A percentile compares a stretch with the other conserved stretches of the same genome.
Conservation (phyloP, 139 green algal species). For the Volvox reticuliferus region DNA sequence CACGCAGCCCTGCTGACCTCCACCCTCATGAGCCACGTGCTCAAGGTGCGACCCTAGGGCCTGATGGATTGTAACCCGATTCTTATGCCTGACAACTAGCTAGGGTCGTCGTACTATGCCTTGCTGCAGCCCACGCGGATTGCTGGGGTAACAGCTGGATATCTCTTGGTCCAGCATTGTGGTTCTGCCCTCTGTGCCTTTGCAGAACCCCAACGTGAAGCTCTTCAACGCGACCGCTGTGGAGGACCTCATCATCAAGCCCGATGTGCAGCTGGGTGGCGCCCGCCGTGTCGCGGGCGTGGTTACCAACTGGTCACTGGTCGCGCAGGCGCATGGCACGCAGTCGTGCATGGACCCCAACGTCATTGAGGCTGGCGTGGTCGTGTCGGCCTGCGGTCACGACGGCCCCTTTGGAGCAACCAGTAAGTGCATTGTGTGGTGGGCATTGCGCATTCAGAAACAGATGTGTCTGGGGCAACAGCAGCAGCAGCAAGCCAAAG, state of each 20-base stretch:
- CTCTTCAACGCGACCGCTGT: slow-evolving; percentile 97
- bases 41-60: slow-evolving; percentile 79
- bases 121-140: no score
- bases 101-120: no score
- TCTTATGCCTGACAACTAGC: no score
- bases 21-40: slow-evolving; percentile 94
- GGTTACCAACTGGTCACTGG: slow-evolving; percentile 99
- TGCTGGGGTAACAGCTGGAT: no score
- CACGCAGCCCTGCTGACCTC: slow-evolving; percentile 96
- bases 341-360: slow-evolving; percentile 98
- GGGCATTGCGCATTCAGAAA: no score
- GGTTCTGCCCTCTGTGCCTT: background rate
- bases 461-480: no score
- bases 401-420: slow-evolving; percentile 95
- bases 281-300: slow-evolving; percentile 66
- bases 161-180: no score
- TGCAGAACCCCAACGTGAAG: slow-evolving; percentile 92
- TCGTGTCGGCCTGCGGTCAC: slow-evolving; percentile 94
- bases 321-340: slow-evolving; percentile 96
- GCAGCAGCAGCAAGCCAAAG: no score
- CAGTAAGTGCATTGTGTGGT: slow-evolving; percentile 58
- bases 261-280: slow-evolving; percentile 2
- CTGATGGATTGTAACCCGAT: no score
- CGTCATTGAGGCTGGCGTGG: slow-evolving; percentile 69
- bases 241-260: slow-evolving; percentile 83